phyloP scores from a whole-genome alignment of 768 basidiomycete species.

The Saitozyma podzolica region DNA sequence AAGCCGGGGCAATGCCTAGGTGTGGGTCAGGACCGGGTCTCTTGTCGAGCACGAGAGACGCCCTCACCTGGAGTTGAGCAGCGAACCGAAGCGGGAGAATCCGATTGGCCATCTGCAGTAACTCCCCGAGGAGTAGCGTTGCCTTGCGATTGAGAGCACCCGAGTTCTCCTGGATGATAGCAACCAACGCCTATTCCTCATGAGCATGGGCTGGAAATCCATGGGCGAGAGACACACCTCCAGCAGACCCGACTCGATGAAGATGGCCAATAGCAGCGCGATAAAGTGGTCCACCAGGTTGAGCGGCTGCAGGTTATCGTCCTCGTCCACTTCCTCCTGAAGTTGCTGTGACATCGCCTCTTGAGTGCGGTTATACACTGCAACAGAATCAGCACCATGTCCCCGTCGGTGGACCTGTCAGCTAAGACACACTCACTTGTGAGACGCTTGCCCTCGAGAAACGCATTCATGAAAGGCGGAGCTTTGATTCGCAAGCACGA shows the following conservation, averaged over 20 bases:
- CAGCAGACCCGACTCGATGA: constrained; percentile 81
- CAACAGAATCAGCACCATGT: not conserved
- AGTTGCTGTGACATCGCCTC: constrained; percentile 21
- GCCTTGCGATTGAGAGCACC: constrained; percentile 70
- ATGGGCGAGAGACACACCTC: constrained; percentile 62
- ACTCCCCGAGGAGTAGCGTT: constrained; percentile 83
- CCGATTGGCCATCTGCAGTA: constrained; percentile 82
- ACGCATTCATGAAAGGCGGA: constrained; percentile 89
- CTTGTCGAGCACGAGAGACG: too few relatives aligned
- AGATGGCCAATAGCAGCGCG: constrained; percentile 75
- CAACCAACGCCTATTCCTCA: constrained; percentile 68
- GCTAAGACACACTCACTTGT: constrained; percentile 64
- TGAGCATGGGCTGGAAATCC: not conserved
- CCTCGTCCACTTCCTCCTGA: constrained; percentile 23
- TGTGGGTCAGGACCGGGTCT: too few relatives aligned
- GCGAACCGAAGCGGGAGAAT: constrained; percentile 79
- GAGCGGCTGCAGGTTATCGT: constrained; percentile 58
- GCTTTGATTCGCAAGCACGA: constrained; percentile 87
- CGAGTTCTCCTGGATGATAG: constrained; percentile 76
- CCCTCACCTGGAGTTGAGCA: constrained; percentile 74
- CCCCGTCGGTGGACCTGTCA: not conserved
- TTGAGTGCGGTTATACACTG: constrained; percentile 45
- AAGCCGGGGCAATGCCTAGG: constrained; percentile 75
- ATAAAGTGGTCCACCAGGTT: constrained; percentile 92
- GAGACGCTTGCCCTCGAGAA: constrained; percentile 80